Conservation (phyloP, 75 land plant genomes). For the Selaginella tamariscina region DNA sequence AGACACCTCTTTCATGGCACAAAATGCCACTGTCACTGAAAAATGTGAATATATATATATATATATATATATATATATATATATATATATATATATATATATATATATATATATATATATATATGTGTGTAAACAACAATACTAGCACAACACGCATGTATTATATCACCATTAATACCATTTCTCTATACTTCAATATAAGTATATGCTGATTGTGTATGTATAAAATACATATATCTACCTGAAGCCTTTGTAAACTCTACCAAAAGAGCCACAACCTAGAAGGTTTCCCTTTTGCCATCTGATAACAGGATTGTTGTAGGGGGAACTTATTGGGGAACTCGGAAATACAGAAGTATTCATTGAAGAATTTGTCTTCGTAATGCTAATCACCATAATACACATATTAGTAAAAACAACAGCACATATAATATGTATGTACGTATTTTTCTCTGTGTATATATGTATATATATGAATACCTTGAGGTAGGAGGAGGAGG, state of each 20-base stretch:
- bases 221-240: neutral
- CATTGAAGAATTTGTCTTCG: neutral
- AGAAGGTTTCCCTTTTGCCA: neutral
- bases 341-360: slow-evolving; percentile 21
- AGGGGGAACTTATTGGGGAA: slow-evolving; percentile 18
- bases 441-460: too few species aligned
- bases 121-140: too few species aligned
- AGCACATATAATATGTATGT: too few species aligned
- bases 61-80: too few species aligned
- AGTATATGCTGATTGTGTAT: neutral
- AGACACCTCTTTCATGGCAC: slow-evolving; percentile 15
- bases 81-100: too few species aligned
- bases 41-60: neutral
- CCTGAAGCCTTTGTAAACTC: neutral
- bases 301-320: slow-evolving; percentile 3
- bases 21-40: slow-evolving; percentile 13
- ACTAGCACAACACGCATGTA: too few species aligned
- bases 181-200: too few species aligned
- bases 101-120: too few species aligned
- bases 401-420: slow-evolving; percentile 9
- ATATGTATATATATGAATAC: too few species aligned
- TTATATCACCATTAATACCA: too few species aligned
- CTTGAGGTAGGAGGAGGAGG: slow-evolving; percentile 57
- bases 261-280: neutral
- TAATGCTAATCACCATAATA: neutral